Evolutionary conservation across 148 eudicot genomes (phyloP), one percentile per base, ranked within the genome.

Genomic region (Cornus kousa): DNA sequence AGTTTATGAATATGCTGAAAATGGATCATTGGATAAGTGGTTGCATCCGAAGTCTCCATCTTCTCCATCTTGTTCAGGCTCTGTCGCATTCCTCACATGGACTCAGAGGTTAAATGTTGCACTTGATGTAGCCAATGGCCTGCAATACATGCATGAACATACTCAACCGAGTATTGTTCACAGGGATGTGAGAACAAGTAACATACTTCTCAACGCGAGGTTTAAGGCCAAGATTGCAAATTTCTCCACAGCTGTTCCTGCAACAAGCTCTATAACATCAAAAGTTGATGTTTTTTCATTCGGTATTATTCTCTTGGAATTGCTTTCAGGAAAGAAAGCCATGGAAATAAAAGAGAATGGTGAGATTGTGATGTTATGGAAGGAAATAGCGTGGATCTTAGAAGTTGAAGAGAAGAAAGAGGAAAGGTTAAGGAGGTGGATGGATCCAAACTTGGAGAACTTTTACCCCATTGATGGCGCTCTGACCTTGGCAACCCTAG

Each of bases 131-230:
- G 88, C 88, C 16, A 87, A 85, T 22, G 90, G 86, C 39, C 77
- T 87, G 22, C 88, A 87, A 40, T 87, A 87, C 80, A 81, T 87
- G 88, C 90, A 85, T 46, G 88, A 85, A 67, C 90, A 85, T 64
- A 79, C 83, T 74, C 82, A 85, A 75, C 90, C 86, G 5, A 85
- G 86, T 69, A 76, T 87, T 6, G 83, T 85, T 57, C 88, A 87
- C 53, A 74, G 82, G 62, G 86, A 85, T 71, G 75, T 87, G 43
- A 78, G 75, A 65, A 71, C 86, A 7, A 81, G 80, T 67, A 85
- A 83, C 74, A 83, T 87, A 83, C 86, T 87, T 70, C 80, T 87
- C 8, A 80, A 81, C 75, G 76, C 85, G 12, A 85, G 64, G 17
- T 87, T 87, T 19, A 87, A 81, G 80, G 90, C 85, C 72, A 87